Conservation (phyloP, 2,329 filamentous ascomycete species). For the Pestalotiopsis sp. region DNA sequence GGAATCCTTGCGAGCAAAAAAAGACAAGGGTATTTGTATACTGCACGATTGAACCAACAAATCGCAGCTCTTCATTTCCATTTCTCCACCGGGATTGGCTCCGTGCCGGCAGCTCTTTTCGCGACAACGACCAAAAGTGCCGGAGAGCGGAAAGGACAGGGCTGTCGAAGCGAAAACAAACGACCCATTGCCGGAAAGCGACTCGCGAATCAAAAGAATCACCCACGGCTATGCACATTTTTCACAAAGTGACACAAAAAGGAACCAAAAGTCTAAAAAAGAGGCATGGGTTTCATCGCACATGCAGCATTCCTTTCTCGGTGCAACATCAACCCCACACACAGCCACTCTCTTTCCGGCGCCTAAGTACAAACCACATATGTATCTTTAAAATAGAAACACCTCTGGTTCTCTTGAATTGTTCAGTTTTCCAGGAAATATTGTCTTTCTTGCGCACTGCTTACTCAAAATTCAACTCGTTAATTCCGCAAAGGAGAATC, state of each 20-base stretch:
- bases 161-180: neutral
- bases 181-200: neutral
- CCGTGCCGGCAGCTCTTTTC: neutral
- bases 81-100: neutral
- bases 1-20: neutral
- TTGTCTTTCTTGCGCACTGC: neutral
- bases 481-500: neutral
- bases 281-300: neutral
- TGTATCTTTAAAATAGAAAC: neutral
- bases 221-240: neutral
- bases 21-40: neutral
- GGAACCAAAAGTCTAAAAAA: neutral
- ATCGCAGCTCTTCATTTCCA: neutral
- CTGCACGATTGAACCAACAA: neutral
- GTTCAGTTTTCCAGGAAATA: neutral
- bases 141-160: neutral
- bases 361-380: neutral
- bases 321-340: neutral
- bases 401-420: neutral
- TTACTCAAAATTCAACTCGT: neutral
- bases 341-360: neutral
- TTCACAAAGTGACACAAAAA: neutral
- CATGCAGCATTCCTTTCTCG: neutral
- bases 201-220: neutral
- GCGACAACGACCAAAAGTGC: neutral